Evolutionary conservation across 2,329 filamentous ascomycete species (phyloP).

Genomic region (Colletotrichum orchidophilum): DNA sequence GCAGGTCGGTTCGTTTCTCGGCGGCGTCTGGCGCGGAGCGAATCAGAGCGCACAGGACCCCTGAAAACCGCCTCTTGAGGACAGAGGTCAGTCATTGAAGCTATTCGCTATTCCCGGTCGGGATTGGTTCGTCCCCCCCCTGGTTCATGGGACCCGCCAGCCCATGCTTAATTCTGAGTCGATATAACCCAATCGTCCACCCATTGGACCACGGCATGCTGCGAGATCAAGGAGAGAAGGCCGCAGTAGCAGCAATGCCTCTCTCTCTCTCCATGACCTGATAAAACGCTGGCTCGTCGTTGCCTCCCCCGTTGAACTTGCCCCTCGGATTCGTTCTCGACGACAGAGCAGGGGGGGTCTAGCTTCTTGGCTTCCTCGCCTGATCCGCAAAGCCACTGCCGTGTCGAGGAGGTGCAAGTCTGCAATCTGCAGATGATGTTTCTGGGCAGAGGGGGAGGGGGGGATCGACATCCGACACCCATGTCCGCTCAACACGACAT

Average conservation of each 20-base stretch:
- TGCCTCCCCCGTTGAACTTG: not conserved
- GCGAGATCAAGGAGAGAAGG: not conserved
- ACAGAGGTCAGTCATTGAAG: not conserved
- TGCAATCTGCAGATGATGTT: not conserved
- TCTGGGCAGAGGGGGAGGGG: not conserved
- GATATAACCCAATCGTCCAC: not conserved
- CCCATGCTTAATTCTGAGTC: constrained; percentile 21
- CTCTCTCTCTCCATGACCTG: not conserved
- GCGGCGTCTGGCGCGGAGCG: constrained; percentile 9
- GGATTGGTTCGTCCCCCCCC: constrained; percentile 17
- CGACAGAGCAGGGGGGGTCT: not conserved
- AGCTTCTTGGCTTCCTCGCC: not conserved
- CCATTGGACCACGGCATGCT: not conserved
- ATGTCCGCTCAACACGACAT: not conserved
- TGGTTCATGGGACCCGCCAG: not conserved
- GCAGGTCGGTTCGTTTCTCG: constrained; percentile 19
- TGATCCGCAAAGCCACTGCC: constrained; percentile 21
- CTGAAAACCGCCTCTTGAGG: not conserved
- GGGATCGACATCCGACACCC: not conserved
- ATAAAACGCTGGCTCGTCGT: not conserved
- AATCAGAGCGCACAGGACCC: constrained; percentile 18
- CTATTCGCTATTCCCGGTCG: not conserved
- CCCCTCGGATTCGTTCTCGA: constrained; percentile 20
- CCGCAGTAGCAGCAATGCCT: not conserved
- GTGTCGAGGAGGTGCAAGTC: constrained; percentile 13